Percentiles rank a stretch among this genome's conserved stretches.
Conservation (phyloP, 2,329 filamentous ascomycete genomes). For the Dothideomycetidae sp. region DNA sequence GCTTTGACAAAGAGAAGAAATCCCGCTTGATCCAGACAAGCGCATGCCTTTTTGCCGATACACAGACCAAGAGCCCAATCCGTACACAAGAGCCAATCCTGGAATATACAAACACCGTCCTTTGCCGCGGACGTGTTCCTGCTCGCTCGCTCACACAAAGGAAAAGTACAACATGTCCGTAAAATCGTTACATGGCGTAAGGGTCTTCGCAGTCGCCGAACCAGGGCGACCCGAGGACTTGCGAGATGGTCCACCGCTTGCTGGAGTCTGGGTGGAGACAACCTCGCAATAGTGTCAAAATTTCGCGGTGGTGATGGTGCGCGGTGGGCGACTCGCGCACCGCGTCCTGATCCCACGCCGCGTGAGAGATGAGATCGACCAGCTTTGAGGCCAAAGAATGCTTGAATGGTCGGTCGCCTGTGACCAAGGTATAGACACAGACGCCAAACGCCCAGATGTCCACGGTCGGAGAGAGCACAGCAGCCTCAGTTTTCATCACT, state of each 20-base stretch:
- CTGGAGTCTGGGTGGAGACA: constrained; percentile 45
- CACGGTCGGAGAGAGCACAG: constrained; percentile 39
- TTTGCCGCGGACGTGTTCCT: too few species aligned
- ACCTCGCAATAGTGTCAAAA: constrained; percentile 42
- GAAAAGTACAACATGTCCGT: background rate
- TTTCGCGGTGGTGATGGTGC: constrained; percentile 29
- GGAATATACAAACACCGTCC: background rate
- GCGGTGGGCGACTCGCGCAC: constrained; percentile 31
- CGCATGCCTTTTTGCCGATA: too few species aligned
- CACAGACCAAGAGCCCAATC: too few species aligned
- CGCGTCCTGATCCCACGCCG: constrained; percentile 42
- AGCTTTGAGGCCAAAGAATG: constrained; percentile 45
- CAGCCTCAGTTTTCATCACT: constrained; percentile 28
- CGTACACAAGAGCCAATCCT: too few species aligned
- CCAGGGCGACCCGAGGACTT: constrained; percentile 43
- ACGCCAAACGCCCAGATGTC: constrained; percentile 57
- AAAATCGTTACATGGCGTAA: constrained; percentile 8
- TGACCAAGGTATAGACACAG: constrained; percentile 45
- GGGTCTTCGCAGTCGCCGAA: constrained; percentile 21
- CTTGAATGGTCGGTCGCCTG: constrained; percentile 48
- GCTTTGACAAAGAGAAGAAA: too few species aligned
- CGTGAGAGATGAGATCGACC: constrained; percentile 43
- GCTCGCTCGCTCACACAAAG: constrained; percentile 1
- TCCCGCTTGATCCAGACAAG: too few species aligned
- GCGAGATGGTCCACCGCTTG: constrained; percentile 42